Base-by-base conservation (phyloP, 148 eudicot genomes). In the Euryodendron excelsum region DNA sequence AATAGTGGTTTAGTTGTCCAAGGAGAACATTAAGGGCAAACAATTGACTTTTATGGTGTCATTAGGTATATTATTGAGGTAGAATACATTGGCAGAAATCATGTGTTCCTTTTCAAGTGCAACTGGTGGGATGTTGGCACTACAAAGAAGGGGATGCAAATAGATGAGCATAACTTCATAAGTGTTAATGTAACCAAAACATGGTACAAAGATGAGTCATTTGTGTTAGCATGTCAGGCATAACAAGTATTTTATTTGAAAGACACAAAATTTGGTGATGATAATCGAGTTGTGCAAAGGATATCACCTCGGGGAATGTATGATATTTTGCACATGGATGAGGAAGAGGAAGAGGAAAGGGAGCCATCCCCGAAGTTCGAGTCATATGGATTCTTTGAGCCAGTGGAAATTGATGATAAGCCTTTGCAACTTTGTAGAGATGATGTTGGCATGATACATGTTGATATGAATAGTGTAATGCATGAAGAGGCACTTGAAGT, bases 21-120 rank as follows among this genome's bases (percentile, higher is more conserved):
- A 18, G 50, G 64, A 15, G 50, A 74, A 17, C 66, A 74, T 74
- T 36, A 74, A 37, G 65, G 65, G 14, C n/a, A 58, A n/a, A 21
- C 18, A 34, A 74, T 74, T 55, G 47, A 58, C 36, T 55, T 74
- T 37, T 74, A 74, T 58, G 77, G 66, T 20, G 77, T 74, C 37
- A 4, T 74, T 10, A 56, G 25, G 1, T 50, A 74, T 34, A 25
- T 74, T 8, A 55, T 74, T 20, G 66, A 55, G 44, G 37, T 74
- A 28, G 8, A 23, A 33, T 74, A 55, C 36, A 3, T 74, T 2
- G 65, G 47, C 1, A 12, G 48, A 20, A 56, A 58, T 74, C 39
- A 18, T 30, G 36, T 72, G 9, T 13, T 52, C 31, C 37, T 72
- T 13, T 72, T 52, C 41, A 50, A 17, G 41, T 72, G 75, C 52